phyloP scores from a whole-genome alignment of 2,329 filamentous ascomycete genomes.

The Ceratocystis cubensis region DNA sequence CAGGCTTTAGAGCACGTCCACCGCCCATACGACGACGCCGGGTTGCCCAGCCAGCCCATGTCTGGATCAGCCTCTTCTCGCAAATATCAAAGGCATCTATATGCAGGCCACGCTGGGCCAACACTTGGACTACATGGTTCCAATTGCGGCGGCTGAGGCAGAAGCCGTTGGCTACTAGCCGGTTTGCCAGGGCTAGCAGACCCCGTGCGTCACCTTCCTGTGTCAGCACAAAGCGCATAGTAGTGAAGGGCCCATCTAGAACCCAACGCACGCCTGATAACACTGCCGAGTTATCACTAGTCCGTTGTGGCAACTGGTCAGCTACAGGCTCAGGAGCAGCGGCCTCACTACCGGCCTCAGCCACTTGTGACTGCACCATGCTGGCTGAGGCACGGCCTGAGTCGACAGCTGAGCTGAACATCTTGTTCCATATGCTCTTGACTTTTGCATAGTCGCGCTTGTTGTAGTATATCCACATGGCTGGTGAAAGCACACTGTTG shows the following conservation, averaged over 20 bases:
- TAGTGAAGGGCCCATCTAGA: constrained; percentile 35
- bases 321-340: constrained; percentile 21
- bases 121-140: constrained; percentile 61
- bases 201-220: constrained; percentile 33
- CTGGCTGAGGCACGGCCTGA: constrained; percentile 15
- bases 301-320: constrained; percentile 5
- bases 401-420: constrained; percentile 26
- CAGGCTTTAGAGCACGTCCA: constrained; percentile 21
- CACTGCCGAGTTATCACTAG: not conserved
- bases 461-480: constrained; percentile 55
- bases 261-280: constrained; percentile 39
- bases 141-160: constrained; percentile 62
- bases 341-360: constrained; percentile 30
- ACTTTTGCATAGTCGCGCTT: constrained; percentile 48
- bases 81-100: constrained; percentile 60
- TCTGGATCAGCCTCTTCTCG: constrained; percentile 64
- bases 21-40: constrained; percentile 26
- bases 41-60: constrained; percentile 62
- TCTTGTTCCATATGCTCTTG: constrained; percentile 52
- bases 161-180: constrained; percentile 56
- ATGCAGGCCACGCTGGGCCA: constrained; percentile 48
- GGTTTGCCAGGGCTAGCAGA: constrained; percentile 39
- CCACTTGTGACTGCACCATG: constrained; percentile 25
- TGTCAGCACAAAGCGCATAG: constrained; percentile 37
- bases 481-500: constrained; percentile 43